phyloP scores from a whole-genome alignment of 2,329 filamentous ascomycete species.

The Beauveria varroae region DNA sequence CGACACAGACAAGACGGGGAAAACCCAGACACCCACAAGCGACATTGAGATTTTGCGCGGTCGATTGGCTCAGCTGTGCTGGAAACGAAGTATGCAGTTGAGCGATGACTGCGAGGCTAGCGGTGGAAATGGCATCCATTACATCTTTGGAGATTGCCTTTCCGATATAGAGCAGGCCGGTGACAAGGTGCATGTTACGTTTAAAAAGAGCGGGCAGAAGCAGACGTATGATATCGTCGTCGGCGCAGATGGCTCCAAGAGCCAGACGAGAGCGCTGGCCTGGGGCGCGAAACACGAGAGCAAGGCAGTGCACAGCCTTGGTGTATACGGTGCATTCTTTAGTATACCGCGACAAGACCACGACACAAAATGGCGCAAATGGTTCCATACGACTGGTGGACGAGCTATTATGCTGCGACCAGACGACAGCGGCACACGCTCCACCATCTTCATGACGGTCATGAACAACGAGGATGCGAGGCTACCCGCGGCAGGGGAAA shows the following conservation, averaged over 20 bases:
- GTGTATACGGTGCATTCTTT: slow-evolving; percentile 31
- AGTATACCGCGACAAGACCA: slow-evolving; percentile 24
- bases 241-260: slow-evolving; percentile 47
- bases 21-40: slow-evolving; percentile 38
- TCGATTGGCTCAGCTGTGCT: slow-evolving; percentile 33
- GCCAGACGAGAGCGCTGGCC: slow-evolving; percentile 35
- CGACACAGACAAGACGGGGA: slow-evolving; percentile 31
- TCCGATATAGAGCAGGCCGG: slow-evolving; percentile 22
- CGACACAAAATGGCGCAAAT: slow-evolving; percentile 17
- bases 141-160: slow-evolving; percentile 24
- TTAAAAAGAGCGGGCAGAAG: slow-evolving; percentile 34
- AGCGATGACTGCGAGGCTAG: slow-evolving; percentile 30
- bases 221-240: slow-evolving; percentile 44
- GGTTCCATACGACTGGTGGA: slow-evolving; percentile 27
- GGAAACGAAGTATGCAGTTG: slow-evolving; percentile 28
- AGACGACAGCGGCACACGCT: not conserved
- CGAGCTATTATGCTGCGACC: slow-evolving; percentile 29
- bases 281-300: slow-evolving; percentile 22
- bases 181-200: slow-evolving; percentile 25
- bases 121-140: slow-evolving; percentile 14
- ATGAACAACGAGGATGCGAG: slow-evolving; percentile 23
- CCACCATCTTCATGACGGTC: slow-evolving; percentile 21
- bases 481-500: slow-evolving; percentile 14
- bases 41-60: slow-evolving; percentile 56
- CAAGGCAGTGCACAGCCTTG: slow-evolving; percentile 21